Base-by-base conservation (phyloP, 169 alveolate species). In the Babesia bigemina region DNA sequence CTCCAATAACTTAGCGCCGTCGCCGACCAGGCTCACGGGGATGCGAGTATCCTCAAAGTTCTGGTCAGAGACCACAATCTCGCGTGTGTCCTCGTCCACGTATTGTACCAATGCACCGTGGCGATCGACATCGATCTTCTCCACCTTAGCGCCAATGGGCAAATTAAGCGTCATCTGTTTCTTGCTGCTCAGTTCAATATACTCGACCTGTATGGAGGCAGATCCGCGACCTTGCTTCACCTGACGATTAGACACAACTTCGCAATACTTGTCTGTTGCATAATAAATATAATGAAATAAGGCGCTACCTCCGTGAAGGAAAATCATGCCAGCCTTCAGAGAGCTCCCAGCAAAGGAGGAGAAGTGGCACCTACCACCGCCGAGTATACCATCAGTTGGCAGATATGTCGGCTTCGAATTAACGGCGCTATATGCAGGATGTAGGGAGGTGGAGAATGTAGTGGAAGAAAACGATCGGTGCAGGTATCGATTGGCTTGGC, bases 191-290 rank as follows among this genome's bases (percentile, higher is more conserved):
- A 82, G 49, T 22, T 82, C 85, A 33, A 82, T n/a, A 44, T 67
- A 72, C 63, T 82, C 89, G 22, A 77, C 28, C 86, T 82, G 89
- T n/a, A 73, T 55, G 26, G 85, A 82, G 16, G 81, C 71, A 24
- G 89, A 71, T 26, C 85, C 89, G 29, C 89, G 29, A 11, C 85
- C 89, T 29, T 82, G 89, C 67, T 73, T 82, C 22, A 82, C 69
- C 29, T 82, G 89, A 28, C 89, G 70, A 44, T 63, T 52, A 17
- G 84, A 60, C 12, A 67, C 69, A 56, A 82, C 85, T 45, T 82
- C 89, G 59, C 81, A 82, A 28, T 82, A 82, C 57, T 65, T 82
- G 56, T 69, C 89, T 82, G 62, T 17, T 29, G 0, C 13, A 7
- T 14, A 33, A 22, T 44, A 16, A 19, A 47, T 49, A 49, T 13